Conservation (phyloP, 768 basidiomycete species). For the Crassisporium funariophilum region DNA sequence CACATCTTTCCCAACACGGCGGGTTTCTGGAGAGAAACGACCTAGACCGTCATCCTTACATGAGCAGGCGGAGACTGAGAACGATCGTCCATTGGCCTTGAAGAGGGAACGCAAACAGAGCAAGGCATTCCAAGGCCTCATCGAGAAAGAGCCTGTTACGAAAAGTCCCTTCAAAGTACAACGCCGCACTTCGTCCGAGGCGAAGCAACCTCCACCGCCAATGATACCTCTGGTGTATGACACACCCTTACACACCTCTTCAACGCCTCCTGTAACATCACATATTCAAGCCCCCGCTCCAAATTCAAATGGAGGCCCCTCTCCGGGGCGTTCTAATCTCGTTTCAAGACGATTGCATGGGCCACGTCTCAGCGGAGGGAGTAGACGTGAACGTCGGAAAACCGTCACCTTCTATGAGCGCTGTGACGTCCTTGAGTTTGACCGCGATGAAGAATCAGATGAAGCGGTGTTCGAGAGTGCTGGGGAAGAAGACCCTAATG, state of each 20-base stretch:
- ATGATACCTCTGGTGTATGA: constrained; percentile 20
- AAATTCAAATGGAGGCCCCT: constrained; percentile 32
- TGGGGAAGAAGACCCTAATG: constrained; percentile 24
- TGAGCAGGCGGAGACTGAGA: constrained; percentile 66
- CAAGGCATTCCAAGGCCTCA: constrained; percentile 69
- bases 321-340: constrained; percentile 66
- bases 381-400: constrained; percentile 61
- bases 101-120: constrained; percentile 79
- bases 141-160: constrained; percentile 75
- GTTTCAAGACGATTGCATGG: constrained; percentile 77
- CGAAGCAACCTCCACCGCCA: constrained; percentile 30
- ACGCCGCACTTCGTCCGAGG: constrained; percentile 27
- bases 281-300: constrained; percentile 19
- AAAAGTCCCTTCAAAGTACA: constrained; percentile 73
- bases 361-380: constrained; percentile 60
- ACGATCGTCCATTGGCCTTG: constrained; percentile 68
- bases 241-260: constrained; percentile 19
- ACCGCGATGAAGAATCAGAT: constrained; percentile 47
- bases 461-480: constrained; percentile 26
- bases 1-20: constrained; percentile 41
- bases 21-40: constrained; percentile 78
- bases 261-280: constrained; percentile 23
- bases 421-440: constrained; percentile 83
- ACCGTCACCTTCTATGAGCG: constrained; percentile 80
- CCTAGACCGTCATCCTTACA: constrained; percentile 73